Percentiles rank a stretch among this genome's conserved stretches.
Conservation (phyloP, 176 grass and related monocot genomes). For the Echinochloa phyllopogon region DNA sequence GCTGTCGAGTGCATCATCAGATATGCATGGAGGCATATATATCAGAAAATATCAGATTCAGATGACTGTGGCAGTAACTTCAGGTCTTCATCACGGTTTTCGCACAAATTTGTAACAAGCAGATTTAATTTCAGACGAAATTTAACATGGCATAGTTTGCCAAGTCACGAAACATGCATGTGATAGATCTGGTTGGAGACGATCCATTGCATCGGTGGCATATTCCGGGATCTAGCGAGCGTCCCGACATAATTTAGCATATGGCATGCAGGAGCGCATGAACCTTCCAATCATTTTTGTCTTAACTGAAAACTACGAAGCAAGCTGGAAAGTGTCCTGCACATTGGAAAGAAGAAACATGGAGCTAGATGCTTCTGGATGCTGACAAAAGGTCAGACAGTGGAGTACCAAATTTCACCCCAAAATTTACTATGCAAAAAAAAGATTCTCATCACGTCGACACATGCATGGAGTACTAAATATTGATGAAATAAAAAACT, state of each 20-base stretch:
- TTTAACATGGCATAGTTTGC: background rate
- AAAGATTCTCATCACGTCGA: too few relatives aligned
- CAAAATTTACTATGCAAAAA: too few relatives aligned
- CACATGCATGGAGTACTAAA: too few relatives aligned
- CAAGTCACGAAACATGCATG: background rate
- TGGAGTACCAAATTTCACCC: too few relatives aligned
- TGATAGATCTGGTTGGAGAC: background rate
- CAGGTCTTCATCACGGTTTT: background rate
- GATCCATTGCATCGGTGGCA: background rate
- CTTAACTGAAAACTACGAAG: background rate
- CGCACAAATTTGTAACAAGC: background rate
- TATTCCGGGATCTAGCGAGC: background rate
- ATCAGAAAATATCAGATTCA: background rate
- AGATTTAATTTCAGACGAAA: background rate
- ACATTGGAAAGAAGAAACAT: background rate
- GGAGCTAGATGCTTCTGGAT: background rate
- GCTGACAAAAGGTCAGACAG: background rate
- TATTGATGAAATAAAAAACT: too few relatives aligned
- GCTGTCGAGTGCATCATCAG: constrained; percentile 33
- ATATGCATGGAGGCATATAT: background rate
- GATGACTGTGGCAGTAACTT: background rate
- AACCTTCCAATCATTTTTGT: background rate
- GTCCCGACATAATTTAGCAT: background rate
- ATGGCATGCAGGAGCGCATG: background rate
- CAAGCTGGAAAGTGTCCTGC: background rate